Evolutionary conservation across 2,329 filamentous ascomycete genomes (phyloP), one percentile per base, ranked within the genome.

Genomic region (Aureobasidium sp.): DNA sequence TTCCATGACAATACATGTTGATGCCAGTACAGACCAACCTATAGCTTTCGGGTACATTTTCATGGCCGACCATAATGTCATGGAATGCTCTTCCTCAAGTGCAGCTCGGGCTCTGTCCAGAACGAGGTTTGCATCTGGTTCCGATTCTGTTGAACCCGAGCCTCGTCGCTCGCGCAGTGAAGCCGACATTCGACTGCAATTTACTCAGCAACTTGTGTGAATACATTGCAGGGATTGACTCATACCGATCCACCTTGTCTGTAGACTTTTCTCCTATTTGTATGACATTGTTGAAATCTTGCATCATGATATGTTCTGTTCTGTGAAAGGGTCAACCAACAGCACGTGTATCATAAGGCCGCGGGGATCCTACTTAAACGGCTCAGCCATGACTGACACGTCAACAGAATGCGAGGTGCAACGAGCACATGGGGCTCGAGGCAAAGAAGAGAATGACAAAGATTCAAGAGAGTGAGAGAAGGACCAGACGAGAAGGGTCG

Each of bases 1-100:
- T 61, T 73, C 71, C 72, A 73, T 73, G 53, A 74, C 68, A 2
- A 74, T 45, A 5, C 71, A 67, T 0, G 70, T 68, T 0, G 70
- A 73, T 14, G 71, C 62, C 1, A 73, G 60, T 11, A 73, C 60
- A 17, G 68, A 70, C 69, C 70, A 73, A 3, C 66, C 65, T 17
- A 72, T 68, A 9, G 71, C 72, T 65, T 73, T 72, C 0, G 69
- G 70, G 45, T 95, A 95, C 36, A 91, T 80, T 70, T 81, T 84
- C 71, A 94, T 80, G 64, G 89, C 90, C 76, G 93, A 83, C 71
- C 67, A 66, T 2, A 75, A 62, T 12, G 81, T 70, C 74, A 78
- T 77, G 25, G 69, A 71, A 62, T 75, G 74, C 63, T 77, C 74
- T 61, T 75, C 74, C 51, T 75, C 73, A 8, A 73, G 73, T 9